A percentile compares a stretch with the other conserved stretches of the same genome.
Evolutionary conservation across 305 asterid genomes (phyloP).

Genomic region (Fraxinus albicans): DNA sequence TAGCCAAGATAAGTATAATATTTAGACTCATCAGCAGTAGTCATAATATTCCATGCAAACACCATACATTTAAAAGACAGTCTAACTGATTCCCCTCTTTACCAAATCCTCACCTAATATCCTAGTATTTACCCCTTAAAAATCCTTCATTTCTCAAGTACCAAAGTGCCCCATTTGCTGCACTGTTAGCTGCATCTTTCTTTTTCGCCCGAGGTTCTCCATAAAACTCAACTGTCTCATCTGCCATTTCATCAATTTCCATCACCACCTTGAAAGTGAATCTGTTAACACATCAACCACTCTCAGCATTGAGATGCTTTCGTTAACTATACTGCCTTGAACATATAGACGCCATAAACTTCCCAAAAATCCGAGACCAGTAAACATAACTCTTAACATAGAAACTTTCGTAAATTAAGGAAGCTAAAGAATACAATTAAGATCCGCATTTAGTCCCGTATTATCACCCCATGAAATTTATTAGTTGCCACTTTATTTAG

Average conservation of each 20-base stretch:
- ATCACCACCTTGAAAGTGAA: conserved; percentile 57
- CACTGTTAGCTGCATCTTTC: conserved; percentile 82
- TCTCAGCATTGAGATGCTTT: not conserved
- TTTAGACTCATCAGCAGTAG: not conserved
- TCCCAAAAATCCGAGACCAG: not conserved
- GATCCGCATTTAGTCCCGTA: not conserved
- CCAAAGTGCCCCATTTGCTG: conserved; percentile 90
- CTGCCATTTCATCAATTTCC: conserved; percentile 47
- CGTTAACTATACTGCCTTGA: not conserved
- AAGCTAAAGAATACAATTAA: not conserved
- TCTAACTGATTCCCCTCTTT: not conserved
- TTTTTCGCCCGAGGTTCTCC: conserved; percentile 63
- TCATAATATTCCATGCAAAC: conserved; percentile 14
- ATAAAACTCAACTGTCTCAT: conserved; percentile 48
- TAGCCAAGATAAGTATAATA: too few relatives aligned
- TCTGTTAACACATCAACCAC: conserved; percentile 37
- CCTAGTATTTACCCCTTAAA: conserved; percentile 25
- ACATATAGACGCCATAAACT: not conserved
- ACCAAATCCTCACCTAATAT: not conserved
- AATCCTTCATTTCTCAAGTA: conserved; percentile 60
- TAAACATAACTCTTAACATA: not conserved
- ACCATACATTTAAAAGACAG: not conserved
- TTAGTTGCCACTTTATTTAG: not conserved
- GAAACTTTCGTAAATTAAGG: not conserved
- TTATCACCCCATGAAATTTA: not conserved